Conservation (phyloP, 495 filamentous ascomycete genomes). For the Bacidia rubella region DNA sequence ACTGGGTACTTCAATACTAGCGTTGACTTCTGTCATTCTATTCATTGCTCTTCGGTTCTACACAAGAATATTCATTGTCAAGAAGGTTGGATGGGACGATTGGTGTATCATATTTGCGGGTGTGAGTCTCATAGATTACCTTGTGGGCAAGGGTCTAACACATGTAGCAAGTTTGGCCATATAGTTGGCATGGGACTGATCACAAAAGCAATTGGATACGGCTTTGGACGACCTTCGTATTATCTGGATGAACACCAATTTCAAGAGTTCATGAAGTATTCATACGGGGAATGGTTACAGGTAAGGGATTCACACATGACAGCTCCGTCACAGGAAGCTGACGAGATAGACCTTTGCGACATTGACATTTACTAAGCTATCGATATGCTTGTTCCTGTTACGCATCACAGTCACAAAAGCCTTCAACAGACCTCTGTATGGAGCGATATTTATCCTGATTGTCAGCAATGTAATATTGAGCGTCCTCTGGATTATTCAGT, state of each 20-base stretch:
- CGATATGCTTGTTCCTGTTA: conserved; percentile 13
- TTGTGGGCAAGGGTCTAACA: background rate
- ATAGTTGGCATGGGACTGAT: conserved; percentile 4
- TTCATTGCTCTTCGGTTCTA: conserved; percentile 2
- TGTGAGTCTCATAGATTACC: background rate
- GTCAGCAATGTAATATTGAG: conserved; percentile 5
- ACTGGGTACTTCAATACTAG: background rate
- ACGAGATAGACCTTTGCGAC: conserved; percentile 10
- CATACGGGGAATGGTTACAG: conserved; percentile 14
- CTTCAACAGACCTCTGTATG: conserved; percentile 8
- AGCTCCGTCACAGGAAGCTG: background rate
- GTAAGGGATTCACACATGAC: background rate
- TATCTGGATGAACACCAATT: conserved; percentile 5
- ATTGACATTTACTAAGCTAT: conserved; percentile 14
- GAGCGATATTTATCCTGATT: background rate
- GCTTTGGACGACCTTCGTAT: conserved; percentile 8
- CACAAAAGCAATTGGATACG: conserved; percentile 6
- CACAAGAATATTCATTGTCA: conserved; percentile 8
- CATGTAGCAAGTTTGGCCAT: background rate
- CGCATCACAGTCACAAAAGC: conserved; percentile 8
- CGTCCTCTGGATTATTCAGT: conserved; percentile 12
- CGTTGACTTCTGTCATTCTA: background rate
- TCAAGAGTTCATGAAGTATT: conserved; percentile 8
- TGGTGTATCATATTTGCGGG: background rate
- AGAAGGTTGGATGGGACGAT: conserved; percentile 9